A percentile compares a stretch with the other conserved stretches of the same genome.
Conservation (phyloP, 2,329 filamentous ascomycete species). For the Stemphylium lycopersici region DNA sequence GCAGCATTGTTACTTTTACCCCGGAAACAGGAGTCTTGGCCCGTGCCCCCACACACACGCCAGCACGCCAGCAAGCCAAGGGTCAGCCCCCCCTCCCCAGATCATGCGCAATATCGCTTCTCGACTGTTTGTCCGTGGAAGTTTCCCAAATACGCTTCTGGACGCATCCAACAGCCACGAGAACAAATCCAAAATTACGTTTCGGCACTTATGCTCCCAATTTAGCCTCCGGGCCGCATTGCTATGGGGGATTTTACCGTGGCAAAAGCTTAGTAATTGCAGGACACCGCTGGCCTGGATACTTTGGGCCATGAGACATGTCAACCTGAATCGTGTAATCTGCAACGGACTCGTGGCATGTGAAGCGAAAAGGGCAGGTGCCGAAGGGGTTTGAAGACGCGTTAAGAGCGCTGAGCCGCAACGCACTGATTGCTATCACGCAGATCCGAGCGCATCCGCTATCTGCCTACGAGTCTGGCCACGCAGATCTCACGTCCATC, state of each 20-base stretch:
- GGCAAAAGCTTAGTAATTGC: background rate
- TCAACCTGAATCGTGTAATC: too few species aligned
- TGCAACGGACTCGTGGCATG: background rate
- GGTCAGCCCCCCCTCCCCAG: conserved; percentile 1
- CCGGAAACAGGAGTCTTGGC: conserved; percentile 14
- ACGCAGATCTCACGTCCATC: conserved; percentile 3
- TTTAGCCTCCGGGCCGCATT: conserved; percentile 2
- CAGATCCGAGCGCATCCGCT: background rate
- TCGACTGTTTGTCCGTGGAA: conserved; percentile 3
- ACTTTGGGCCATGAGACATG: too few species aligned
- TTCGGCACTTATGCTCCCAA: conserved; percentile 1
- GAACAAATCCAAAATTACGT: background rate
- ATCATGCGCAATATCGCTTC: conserved; percentile 11
- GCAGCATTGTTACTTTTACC: conserved; percentile 9
- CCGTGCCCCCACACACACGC: background rate
- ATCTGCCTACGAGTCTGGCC: background rate
- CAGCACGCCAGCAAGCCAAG: background rate
- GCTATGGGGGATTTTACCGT: background rate
- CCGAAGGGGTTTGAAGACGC: too few species aligned
- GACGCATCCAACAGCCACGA: background rate
- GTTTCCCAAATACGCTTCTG: too few species aligned
- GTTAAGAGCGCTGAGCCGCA: background rate
- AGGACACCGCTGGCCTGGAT: too few species aligned
- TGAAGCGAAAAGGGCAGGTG: background rate
- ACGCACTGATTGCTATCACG: background rate